phyloP scores from a whole-genome alignment of 768 basidiomycete genomes.

The Trametes sanguinea region DNA sequence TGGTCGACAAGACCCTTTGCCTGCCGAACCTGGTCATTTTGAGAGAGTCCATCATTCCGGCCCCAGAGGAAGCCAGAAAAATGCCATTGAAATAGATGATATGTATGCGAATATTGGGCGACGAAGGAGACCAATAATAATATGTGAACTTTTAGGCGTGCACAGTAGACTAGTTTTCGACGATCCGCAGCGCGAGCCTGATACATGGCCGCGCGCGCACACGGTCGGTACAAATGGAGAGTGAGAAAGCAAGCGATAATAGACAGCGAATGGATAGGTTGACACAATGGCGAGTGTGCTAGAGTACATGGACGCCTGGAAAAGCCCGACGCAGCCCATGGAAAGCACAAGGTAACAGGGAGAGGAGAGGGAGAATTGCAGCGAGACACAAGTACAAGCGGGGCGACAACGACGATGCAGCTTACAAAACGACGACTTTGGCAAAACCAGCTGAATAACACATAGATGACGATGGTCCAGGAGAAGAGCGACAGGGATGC shows the following conservation, averaged over 20 bases:
- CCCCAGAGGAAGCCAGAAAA: background rate
- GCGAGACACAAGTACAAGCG: slow-evolving; percentile 11
- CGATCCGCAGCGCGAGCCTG: background rate
- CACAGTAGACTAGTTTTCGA: slow-evolving; percentile 7
- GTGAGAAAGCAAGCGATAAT: slow-evolving; percentile 4
- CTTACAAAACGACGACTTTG: slow-evolving; percentile 17
- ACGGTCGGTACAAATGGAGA: slow-evolving; percentile 2
- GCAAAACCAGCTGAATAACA: slow-evolving; percentile 5
- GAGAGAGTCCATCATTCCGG: background rate
- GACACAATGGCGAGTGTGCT: background rate
- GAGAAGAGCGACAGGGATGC: background rate
- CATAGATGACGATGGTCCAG: background rate
- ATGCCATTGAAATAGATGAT: slow-evolving; percentile 4
- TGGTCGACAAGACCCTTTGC: no score
- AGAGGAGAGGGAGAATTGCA: background rate
- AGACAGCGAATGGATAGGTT: background rate
- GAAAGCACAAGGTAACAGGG: background rate
- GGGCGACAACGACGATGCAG: background rate
- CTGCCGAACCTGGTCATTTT: no score
- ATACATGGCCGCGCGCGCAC: background rate
- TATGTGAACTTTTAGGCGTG: slow-evolving; percentile 12
- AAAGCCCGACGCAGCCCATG: background rate
- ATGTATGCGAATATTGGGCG: background rate
- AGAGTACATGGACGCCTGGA: background rate
- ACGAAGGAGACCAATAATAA: slow-evolving; percentile 16